Conservation (phyloP, 2,329 filamentous ascomycete species). For the Sporothrix dimorphospora region DNA sequence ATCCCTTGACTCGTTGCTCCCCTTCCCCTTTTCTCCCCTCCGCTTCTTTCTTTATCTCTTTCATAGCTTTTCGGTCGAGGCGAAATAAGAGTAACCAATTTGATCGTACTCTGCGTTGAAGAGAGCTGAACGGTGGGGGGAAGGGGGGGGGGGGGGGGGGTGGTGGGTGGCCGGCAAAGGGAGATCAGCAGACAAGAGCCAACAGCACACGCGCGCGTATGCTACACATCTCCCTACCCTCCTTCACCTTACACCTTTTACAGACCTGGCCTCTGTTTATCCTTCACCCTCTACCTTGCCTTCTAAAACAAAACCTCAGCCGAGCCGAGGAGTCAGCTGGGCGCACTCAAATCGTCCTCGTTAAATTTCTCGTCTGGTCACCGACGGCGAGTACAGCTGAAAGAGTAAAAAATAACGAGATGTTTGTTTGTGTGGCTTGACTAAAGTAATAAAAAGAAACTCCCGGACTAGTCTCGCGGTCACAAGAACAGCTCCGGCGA, state of each 20-base stretch:
- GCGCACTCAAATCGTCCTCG: no score
- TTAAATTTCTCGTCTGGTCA: no score
- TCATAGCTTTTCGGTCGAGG: no score
- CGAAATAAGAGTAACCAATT: not conserved
- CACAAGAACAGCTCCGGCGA: no score
- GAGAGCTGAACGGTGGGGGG: not conserved
- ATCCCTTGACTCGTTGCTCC: not conserved
- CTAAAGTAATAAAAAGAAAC: no score
- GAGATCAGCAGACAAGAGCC: not conserved
- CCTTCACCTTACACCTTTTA: not conserved
- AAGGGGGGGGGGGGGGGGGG: no score
- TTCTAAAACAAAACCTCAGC: not conserved
- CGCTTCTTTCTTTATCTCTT: not conserved
- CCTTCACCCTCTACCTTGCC: not conserved
- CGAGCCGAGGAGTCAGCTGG: no score
- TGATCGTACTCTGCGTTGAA: not conserved
- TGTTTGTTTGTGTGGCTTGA: no score
- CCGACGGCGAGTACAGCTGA: no score
- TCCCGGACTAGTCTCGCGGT: no score
- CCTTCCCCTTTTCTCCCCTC: not conserved
- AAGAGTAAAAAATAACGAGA: no score
- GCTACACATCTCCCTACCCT: not conserved
- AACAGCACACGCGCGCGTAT: not conserved
- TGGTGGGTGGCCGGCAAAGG: not conserved
- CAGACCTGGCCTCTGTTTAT: not conserved